These are phyloP conservation scores for Adenanthera pavonina DNA, from an alignment of 306 rosid species.

Conservation along the genomic window DNA sequence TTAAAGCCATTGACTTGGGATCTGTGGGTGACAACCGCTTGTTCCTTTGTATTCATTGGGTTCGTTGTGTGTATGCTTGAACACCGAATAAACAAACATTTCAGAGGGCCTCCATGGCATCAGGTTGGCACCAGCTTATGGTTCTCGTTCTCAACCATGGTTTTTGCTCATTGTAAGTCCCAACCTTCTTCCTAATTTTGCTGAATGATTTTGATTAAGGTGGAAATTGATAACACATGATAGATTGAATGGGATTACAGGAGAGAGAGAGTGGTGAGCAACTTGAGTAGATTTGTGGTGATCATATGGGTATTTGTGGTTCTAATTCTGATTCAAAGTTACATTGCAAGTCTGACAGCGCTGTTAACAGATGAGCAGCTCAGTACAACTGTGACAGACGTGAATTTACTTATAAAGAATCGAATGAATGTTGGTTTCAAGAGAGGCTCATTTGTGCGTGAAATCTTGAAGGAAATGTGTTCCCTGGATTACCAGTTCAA, in stretches of 20 bases:
- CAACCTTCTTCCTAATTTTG: not conserved
- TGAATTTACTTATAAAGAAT: constrained; percentile 43
- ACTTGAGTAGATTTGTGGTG: constrained; percentile 65
- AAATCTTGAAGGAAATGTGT: constrained; percentile 41
- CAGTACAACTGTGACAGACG: constrained; percentile 49
- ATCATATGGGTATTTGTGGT: constrained; percentile 69
- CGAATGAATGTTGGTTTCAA: constrained; percentile 55
- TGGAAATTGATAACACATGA: not conserved
- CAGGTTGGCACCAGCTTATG: constrained; percentile 71
- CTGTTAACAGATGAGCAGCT: constrained; percentile 64
- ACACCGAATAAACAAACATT: constrained; percentile 55
- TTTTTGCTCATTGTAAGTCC: constrained; percentile 57
- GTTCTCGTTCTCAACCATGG: constrained; percentile 78
- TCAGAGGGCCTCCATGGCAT: constrained; percentile 61
- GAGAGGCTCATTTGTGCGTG: constrained; percentile 47
- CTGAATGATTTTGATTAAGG: not conserved
- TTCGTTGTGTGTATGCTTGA: constrained; percentile 69
- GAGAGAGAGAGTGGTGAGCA: constrained; percentile 65
- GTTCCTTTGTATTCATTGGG: constrained; percentile 61
- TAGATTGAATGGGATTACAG: constrained; percentile 30
- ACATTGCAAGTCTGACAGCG: constrained; percentile 69
- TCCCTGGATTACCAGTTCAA: constrained; percentile 44
- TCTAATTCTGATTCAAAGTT: constrained; percentile 66
- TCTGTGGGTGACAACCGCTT: constrained; percentile 56
- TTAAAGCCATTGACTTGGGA: constrained; percentile 62